A percentile compares a stretch with the other conserved stretches of the same genome.
Evolutionary conservation across 2,329 filamentous ascomycete species (phyloP).

Genomic region (Aureobasidium melanogenum): DNA sequence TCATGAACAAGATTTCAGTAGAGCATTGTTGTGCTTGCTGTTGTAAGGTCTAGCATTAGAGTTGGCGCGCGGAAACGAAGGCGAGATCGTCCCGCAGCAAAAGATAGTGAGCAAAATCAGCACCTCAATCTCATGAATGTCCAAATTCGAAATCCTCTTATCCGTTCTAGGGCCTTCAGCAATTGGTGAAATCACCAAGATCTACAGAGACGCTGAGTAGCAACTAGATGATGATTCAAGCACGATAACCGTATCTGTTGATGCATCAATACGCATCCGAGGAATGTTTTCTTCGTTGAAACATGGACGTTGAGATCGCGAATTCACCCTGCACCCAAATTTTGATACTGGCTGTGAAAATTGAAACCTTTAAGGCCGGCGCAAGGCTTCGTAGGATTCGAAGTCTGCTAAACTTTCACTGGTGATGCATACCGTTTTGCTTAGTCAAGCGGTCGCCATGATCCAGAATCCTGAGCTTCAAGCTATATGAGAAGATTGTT

Average conservation of each 20-base stretch:
- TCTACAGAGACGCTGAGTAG: neutral
- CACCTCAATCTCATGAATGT: neutral
- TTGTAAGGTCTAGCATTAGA: neutral
- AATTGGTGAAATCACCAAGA: neutral
- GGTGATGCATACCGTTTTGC: no score
- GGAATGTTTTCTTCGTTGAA: neutral
- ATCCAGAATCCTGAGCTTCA: no score
- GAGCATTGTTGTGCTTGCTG: no score
- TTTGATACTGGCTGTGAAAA: neutral
- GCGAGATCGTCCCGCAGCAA: neutral
- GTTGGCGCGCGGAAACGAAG: neutral
- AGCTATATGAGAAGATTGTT: no score
- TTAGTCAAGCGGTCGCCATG: no score
- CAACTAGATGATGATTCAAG: no score
- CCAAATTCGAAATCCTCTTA: neutral
- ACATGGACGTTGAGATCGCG: neutral
- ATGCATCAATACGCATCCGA: no score
- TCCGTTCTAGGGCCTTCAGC: neutral
- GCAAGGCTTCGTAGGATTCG: neutral
- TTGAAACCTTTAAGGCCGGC: neutral
- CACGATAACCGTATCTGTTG: neutral
- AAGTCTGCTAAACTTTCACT: no score
- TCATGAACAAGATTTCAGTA: neutral
- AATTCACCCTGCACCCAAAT: neutral
- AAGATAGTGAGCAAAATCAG: no score